Percentiles rank a stretch among this genome's conserved stretches.
phyloP scores from a whole-genome alignment of 2,329 filamentous ascomycete species.

The Tolypocladium tundrense region DNA sequence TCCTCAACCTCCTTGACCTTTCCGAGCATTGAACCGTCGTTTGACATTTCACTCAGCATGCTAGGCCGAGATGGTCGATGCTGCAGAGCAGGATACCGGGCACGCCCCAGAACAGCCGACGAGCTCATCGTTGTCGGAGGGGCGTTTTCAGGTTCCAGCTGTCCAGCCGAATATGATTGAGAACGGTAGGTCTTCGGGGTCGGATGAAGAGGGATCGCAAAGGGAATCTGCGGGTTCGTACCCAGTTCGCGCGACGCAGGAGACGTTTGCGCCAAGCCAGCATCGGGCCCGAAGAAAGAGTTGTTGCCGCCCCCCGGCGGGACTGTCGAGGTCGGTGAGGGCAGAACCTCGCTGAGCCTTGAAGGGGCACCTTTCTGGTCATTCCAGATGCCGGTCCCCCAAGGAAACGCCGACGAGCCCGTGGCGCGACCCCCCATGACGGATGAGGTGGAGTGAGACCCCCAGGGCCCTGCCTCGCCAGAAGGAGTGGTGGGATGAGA shows the following conservation, averaged over 20 bases:
- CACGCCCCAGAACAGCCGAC: slow-evolving; percentile 40
- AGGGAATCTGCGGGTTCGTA: slow-evolving; percentile 62
- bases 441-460: slow-evolving; percentile 37
- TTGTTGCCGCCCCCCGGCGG: slow-evolving; percentile 31
- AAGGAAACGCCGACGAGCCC: slow-evolving; percentile 47
- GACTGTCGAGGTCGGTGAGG: slow-evolving; percentile 59
- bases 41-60: slow-evolving; percentile 64
- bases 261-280: slow-evolving; percentile 35
- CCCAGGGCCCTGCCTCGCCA: slow-evolving; percentile 51
- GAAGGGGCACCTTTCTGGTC: slow-evolving; percentile 70
- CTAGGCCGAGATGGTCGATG: slow-evolving; percentile 73
- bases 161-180: slow-evolving; percentile 92
- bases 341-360: slow-evolving; percentile 63
- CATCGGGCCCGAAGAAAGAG: slow-evolving; percentile 40
- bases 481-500: slow-evolving; percentile 77
- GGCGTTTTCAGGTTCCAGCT: slow-evolving; percentile 61
- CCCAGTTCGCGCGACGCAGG: slow-evolving; percentile 41
- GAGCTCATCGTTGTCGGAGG: slow-evolving; percentile 30
- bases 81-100: slow-evolving; percentile 58
- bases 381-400: slow-evolving; percentile 80
- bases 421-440: slow-evolving; percentile 37
- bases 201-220: slow-evolving; percentile 78
- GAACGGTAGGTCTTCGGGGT: slow-evolving; percentile 90
- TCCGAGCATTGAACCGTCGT: slow-evolving; percentile 48
- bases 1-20: slow-evolving; percentile 64